These are phyloP conservation scores for Persicaria tinctoria DNA, from an alignment of 148 eudicot genomes.

Conservation along the genomic window DNA sequence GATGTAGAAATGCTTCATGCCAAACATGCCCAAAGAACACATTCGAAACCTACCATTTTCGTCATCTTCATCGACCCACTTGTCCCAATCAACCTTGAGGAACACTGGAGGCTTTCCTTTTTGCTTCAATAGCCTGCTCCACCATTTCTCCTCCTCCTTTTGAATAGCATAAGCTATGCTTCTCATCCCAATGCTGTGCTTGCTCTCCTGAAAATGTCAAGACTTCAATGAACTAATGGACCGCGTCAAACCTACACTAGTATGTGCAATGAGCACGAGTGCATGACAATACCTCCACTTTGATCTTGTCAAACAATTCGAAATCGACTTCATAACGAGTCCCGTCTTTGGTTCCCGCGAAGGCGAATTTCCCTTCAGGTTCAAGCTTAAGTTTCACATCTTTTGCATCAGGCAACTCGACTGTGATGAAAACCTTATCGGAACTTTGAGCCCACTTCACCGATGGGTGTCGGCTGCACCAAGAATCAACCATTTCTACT, in stretches of 20 bases:
- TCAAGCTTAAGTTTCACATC: conserved; percentile 71
- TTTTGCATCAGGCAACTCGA: conserved; percentile 76
- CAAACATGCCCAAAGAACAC: too few relatives aligned
- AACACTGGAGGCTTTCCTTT: conserved; percentile 60
- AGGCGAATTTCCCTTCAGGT: conserved; percentile 65
- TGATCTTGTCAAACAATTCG: conserved; percentile 56
- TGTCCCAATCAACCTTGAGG: conserved; percentile 83
- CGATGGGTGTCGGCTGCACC: conserved; percentile 60
- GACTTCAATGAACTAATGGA: neutral
- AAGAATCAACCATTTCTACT: neutral
- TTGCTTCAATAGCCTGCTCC: conserved; percentile 59
- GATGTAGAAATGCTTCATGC: too few relatives aligned
- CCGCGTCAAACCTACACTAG: too few relatives aligned
- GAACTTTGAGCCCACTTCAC: conserved; percentile 78
- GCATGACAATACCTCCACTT: conserved; percentile 40
- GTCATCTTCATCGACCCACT: conserved; percentile 89
- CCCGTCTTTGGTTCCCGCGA: conserved; percentile 54
- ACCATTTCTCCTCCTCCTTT: conserved; percentile 74
- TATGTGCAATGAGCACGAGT: too few relatives aligned
- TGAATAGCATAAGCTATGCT: conserved; percentile 44
- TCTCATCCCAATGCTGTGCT: conserved; percentile 47
- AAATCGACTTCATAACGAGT: conserved; percentile 48
- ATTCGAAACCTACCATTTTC: conserved; percentile 30
- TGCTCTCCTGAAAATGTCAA: conserved; percentile 48
- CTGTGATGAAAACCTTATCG: conserved; percentile 54